Percentiles rank a stretch among this genome's conserved stretches.
Evolutionary conservation across 2,329 filamentous ascomycete genomes (phyloP).

Genomic region (Penicillium crustosum): DNA sequence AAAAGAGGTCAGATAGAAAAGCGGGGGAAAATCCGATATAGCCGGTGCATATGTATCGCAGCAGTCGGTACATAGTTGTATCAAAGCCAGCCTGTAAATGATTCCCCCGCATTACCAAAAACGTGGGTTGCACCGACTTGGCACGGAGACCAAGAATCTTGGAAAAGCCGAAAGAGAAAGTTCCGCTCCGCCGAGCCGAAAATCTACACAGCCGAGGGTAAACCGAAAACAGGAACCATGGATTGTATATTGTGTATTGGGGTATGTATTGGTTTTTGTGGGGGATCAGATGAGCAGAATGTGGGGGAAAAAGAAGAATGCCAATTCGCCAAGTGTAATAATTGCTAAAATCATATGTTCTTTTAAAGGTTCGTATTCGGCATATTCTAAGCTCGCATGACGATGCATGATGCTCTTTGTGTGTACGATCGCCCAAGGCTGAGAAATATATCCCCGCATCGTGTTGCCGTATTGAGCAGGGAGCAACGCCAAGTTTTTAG

Average conservation of each 20-base stretch:
- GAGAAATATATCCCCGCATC: slow-evolving; percentile 2
- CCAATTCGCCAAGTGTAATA: not conserved
- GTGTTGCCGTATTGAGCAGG: not conserved
- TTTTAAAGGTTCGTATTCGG: not conserved
- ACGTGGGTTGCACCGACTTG: not conserved
- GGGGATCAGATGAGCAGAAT: slow-evolving; percentile 11
- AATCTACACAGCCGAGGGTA: not conserved
- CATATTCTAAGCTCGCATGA: not conserved
- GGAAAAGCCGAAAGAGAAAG: not conserved
- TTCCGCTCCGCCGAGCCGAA: slow-evolving; percentile 24
- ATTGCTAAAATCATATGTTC: not conserved
- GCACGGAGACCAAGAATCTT: not conserved
- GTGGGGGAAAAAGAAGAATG: not conserved
- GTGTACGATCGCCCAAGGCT: not conserved
- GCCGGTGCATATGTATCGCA: not conserved
- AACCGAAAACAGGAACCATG: not conserved
- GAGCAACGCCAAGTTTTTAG: not conserved
- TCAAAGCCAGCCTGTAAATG: too few relatives aligned
- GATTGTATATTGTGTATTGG: not conserved
- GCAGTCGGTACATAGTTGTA: not conserved
- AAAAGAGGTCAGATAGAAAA: not conserved
- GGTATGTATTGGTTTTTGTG: not conserved
- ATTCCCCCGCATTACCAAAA: not conserved
- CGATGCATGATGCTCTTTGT: not conserved
- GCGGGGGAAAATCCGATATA: not conserved